Evolutionary conservation across 2,329 filamentous ascomycete genomes (phyloP).

Genomic region (Fusarium dlaminii): DNA sequence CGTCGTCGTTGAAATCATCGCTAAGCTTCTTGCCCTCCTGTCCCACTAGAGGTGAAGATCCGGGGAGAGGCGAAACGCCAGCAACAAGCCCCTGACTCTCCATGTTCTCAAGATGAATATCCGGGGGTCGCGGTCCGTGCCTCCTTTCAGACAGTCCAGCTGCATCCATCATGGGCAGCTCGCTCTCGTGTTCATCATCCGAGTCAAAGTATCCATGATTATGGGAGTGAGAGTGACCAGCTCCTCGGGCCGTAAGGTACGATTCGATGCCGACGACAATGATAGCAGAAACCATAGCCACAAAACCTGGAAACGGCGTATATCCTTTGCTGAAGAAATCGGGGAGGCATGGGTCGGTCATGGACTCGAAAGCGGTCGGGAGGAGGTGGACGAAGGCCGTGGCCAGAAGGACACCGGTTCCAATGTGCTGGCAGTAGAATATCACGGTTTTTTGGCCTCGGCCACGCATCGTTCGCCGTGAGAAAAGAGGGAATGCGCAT

Average conservation of each 20-base stretch:
- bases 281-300: conserved; percentile 85
- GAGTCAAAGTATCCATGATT: conserved; percentile 60
- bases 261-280: conserved; percentile 88
- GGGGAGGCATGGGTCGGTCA: conserved; percentile 77
- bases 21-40: conserved; percentile 41
- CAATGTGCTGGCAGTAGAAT: conserved; percentile 77
- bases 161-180: conserved; percentile 38
- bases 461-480: conserved; percentile 65
- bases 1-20: conserved; percentile 53
- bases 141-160: conserved; percentile 53
- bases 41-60: conserved; percentile 56
- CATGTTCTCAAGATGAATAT: conserved; percentile 62
- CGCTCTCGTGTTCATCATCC: conserved; percentile 51
- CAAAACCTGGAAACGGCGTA: conserved; percentile 79
- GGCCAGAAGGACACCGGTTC: conserved; percentile 85
- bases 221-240: conserved; percentile 69
- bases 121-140: conserved; percentile 53
- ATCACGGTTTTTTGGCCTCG: conserved; percentile 68
- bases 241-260: conserved; percentile 79
- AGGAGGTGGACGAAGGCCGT: conserved; percentile 85
- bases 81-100: conserved; percentile 66
- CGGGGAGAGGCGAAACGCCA: conserved; percentile 66
- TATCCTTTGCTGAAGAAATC: conserved; percentile 83
- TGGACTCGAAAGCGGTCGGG: conserved; percentile 72
- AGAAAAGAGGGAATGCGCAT: conserved; percentile 73